Evolutionary conservation across 352 stramenopile species (phyloP).

Genomic region (Phytophthora podocarpi): DNA sequence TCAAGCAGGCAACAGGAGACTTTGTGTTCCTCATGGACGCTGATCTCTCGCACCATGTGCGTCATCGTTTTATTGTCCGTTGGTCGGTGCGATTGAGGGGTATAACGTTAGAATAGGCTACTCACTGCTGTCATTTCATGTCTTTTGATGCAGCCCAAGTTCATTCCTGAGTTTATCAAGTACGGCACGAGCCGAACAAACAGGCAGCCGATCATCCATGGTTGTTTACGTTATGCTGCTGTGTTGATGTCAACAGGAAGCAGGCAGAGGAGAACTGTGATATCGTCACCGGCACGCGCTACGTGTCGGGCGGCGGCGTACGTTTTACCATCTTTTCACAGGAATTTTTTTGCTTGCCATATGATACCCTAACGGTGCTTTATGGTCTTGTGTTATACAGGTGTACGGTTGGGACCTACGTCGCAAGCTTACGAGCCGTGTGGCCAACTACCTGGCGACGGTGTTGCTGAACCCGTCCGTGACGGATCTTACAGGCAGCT

Average conservation of each 20-base stretch:
- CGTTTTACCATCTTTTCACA: constrained; percentile 21
- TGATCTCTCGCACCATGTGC: constrained; percentile 97
- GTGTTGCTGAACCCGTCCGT: constrained; percentile 95
- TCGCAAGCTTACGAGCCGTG: constrained; percentile 96
- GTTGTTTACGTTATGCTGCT: constrained; percentile 10
- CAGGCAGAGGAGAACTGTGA: constrained; percentile 85
- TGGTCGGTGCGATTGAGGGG: background rate
- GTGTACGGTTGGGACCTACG: constrained; percentile 97
- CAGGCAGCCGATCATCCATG: background rate
- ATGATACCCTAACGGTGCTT: background rate
- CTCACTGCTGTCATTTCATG: background rate
- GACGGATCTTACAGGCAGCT: constrained; percentile 97
- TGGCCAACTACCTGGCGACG: constrained; percentile 98
- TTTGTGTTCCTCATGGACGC: constrained; percentile 99
- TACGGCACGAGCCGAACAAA: constrained; percentile 14
- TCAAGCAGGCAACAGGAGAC: constrained; percentile 92
- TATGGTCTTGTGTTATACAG: constrained; percentile 50
- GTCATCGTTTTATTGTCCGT: background rate
- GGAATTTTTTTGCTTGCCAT: background rate
- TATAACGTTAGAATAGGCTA: background rate
- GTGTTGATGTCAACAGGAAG: constrained; percentile 47
- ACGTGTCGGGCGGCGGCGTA: constrained; percentile 93
- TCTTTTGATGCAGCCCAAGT: constrained; percentile 87
- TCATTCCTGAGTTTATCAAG: constrained; percentile 94
- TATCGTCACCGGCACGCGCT: constrained; percentile 97